Conservation (phyloP, 805 yeast genomes). For the Isabelozyma gotoi region DNA sequence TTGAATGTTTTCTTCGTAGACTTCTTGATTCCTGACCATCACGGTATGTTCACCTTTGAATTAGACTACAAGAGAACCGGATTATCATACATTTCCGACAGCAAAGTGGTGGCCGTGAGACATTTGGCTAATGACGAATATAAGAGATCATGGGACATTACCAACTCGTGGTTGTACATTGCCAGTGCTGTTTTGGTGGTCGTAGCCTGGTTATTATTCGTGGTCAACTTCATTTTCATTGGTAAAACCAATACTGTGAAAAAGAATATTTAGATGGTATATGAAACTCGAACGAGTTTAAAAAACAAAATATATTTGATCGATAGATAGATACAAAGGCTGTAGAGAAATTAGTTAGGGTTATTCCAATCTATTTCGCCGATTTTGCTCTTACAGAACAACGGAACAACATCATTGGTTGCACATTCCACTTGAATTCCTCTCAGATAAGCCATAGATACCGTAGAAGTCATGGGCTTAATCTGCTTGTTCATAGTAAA, state of each 20-base stretch:
- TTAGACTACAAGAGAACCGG: constrained; percentile 81
- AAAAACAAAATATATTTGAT: no score
- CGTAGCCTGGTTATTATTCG: constrained; percentile 73
- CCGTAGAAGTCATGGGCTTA: not conserved
- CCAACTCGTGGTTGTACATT: constrained; percentile 91
- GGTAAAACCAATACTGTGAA: constrained; percentile 25
- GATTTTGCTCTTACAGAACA: constrained; percentile 16
- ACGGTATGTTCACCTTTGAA: constrained; percentile 90
- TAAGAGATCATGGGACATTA: constrained; percentile 87
- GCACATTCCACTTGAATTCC: constrained; percentile 17
- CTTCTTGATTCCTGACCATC: constrained; percentile 88
- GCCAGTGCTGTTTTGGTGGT: constrained; percentile 69
- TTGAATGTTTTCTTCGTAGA: constrained; percentile 46
- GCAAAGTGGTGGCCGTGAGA: constrained; percentile 76
- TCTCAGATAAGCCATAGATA: constrained; percentile 9
- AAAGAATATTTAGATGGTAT: constrained; percentile 24
- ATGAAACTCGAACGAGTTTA: not conserved
- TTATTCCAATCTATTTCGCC: constrained; percentile 18
- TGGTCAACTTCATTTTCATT: constrained; percentile 57
- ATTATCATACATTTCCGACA: constrained; percentile 61
- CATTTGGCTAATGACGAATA: constrained; percentile 96
- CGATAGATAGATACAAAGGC: no score
- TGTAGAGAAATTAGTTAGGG: no score
- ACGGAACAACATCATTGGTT: constrained; percentile 19
- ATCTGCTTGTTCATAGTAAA: not conserved